Percentiles rank a stretch among this genome's conserved stretches.
Evolutionary conservation across 805 yeast species (phyloP).

Genomic region (Ogataea thermomethanolica): DNA sequence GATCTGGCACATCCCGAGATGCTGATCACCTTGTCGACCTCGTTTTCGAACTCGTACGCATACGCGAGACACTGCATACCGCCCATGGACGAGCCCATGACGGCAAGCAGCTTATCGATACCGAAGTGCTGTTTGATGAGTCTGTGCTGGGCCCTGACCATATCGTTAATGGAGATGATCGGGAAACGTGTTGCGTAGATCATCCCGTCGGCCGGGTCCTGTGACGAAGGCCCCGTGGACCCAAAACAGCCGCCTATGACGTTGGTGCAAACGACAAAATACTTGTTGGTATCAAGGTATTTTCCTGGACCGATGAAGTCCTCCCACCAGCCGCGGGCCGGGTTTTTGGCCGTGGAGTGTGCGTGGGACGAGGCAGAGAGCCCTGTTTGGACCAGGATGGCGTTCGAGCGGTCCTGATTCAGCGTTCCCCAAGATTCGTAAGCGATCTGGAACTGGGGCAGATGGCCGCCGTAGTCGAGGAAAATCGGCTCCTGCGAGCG

Average conservation of each 20-base stretch:
- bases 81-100: conserved; percentile 94
- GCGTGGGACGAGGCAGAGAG: conserved; percentile 94
- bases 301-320: conserved; percentile 82
- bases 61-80: conserved; percentile 96
- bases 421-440: conserved; percentile 90
- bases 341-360: conserved; percentile 66
- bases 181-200: conserved; percentile 88
- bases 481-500: conserved; percentile 55
- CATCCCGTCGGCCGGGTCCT: conserved; percentile 62
- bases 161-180: conserved; percentile 77
- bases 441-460: conserved; percentile 77
- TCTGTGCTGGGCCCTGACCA: conserved; percentile 84
- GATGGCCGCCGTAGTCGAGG: conserved; percentile 76
- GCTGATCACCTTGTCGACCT: conserved; percentile 69
- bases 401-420: conserved; percentile 61
- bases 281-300: conserved; percentile 76
- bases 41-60: conserved; percentile 77
- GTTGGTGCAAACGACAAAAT: conserved; percentile 83
- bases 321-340: conserved; percentile 93
- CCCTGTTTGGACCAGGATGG: conserved; percentile 83
- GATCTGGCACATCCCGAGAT: conserved; percentile 92
- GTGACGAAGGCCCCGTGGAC: conserved; percentile 86
- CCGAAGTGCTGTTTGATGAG: conserved; percentile 61
- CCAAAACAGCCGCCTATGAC: conserved; percentile 95
- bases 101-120: conserved; percentile 63